Evolutionary conservation across 2,329 filamentous ascomycete genomes (phyloP).

Genomic region (Botrytis deweyae): DNA sequence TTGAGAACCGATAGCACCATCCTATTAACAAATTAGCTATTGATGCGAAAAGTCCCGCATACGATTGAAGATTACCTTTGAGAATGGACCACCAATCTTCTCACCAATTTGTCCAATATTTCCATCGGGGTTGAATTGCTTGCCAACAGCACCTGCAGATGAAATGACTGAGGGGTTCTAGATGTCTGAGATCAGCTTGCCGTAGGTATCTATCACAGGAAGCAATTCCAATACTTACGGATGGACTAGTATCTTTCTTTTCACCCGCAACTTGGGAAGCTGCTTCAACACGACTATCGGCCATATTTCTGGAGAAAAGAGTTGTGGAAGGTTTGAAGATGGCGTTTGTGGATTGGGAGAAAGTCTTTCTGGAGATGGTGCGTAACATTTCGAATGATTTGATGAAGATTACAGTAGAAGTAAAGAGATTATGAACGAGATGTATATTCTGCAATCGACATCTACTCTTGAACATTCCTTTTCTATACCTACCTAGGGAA

Average conservation of each 20-base stretch:
- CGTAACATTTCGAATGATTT: conserved; percentile 1
- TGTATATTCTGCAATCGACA: not conserved
- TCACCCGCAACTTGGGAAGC: conserved; percentile 5
- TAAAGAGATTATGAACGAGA: not conserved
- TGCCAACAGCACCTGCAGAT: conserved; percentile 3
- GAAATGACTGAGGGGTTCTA: conserved; percentile 2
- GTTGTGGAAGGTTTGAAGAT: not conserved
- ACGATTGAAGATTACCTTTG: not conserved
- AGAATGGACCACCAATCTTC: conserved; percentile 14
- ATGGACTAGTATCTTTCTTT: conserved; percentile 2
- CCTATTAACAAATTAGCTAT: not conserved
- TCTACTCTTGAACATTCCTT: not conserved
- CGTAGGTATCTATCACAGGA: too few species aligned
- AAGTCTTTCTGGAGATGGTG: conserved; percentile 8
- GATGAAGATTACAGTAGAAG: not conserved
- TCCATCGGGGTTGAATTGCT: conserved; percentile 8
- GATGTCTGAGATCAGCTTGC: not conserved
- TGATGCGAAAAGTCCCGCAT: accelerated
- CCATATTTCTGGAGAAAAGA: not conserved
- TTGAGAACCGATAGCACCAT: conserved; percentile 5
- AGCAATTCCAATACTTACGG: not conserved
- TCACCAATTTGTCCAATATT: conserved; percentile 11
- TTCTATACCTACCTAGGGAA: not conserved
- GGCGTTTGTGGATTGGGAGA: not conserved
- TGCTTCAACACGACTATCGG: not conserved